Evolutionary conservation across 2,329 filamentous ascomycete species (phyloP), one percentile per base, ranked within the genome.

Genomic region (Fulvia fulva): DNA sequence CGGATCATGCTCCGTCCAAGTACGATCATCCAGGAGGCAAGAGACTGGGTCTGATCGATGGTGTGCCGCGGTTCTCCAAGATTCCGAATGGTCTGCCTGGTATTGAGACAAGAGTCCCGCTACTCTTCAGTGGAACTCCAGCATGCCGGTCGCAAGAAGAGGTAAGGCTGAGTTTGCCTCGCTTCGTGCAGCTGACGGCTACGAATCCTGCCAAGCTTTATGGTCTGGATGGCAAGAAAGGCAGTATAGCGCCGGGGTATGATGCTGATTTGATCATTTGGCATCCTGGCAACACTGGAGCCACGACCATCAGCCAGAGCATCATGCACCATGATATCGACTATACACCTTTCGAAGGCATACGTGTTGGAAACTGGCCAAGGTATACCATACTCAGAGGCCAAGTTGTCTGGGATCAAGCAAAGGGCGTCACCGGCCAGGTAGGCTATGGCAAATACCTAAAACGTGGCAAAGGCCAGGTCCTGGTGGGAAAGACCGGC

Each of bases 341-440:
- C 65, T 85, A 87, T 65, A 85, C 83, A 8, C 83, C 84, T 0
- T 87, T 81, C 63, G 83, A 87, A 67, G 83, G 83, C 0, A 76
- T 75, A 51, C 72, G 66, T n/a, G 66, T 87, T 43, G 76, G 75
- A 26, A 83, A 87, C 57, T 87, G 84, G 84, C 84, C 84, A 11
- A 75, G 84, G 21, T 86, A 81, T 65, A 86, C 83, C 0, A 74
- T 87, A 7, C 62, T 87, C 44, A 71, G 84, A 56, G 84, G 84
- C 0, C 71, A 80, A 60, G 76, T 87, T 0, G 80, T 85, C 1
- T 87, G 81, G 82, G 81, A 83, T 62, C 75, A 76, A 37, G 80
- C 82, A 14, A 71, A 75, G n/a, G 80, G 82, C 0, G 47, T 82
- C 41, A 44, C 74, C 1, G 75, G 73, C 1, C 49, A 67, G 44